Conservation (phyloP, 495 filamentous ascomycete genomes). For the Cenococcum geophilum region DNA sequence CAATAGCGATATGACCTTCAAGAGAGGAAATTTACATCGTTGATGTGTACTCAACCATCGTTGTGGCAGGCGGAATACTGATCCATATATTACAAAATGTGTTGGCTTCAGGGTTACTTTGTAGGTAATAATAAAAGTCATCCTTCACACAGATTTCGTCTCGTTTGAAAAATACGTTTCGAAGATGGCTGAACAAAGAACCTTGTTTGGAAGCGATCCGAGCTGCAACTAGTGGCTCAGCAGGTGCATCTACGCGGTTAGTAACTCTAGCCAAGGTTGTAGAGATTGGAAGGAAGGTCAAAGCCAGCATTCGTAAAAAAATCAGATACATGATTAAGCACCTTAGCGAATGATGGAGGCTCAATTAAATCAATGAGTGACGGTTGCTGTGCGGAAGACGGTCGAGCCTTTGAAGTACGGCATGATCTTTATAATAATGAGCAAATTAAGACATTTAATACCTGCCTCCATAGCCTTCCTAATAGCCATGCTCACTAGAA, state of each 20-base stretch:
- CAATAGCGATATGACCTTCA: neutral
- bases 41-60: conserved; percentile 24
- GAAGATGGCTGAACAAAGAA: neutral
- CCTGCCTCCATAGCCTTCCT: conserved; percentile 10
- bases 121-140: neutral
- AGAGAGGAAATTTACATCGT: conserved; percentile 20
- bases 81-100: conserved; percentile 19
- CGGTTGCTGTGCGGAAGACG: conserved; percentile 5
- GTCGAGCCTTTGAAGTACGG: conserved; percentile 6
- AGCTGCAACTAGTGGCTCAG: neutral
- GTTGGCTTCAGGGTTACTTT: neutral
- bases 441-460: conserved; percentile 5
- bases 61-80: conserved; percentile 17
- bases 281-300: conserved; percentile 20
- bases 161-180: conserved; percentile 8
- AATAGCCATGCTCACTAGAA: conserved; percentile 18
- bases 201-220: neutral
- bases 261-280: conserved; percentile 8
- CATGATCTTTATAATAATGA: conserved; percentile 22
- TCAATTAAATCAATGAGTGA: conserved; percentile 18
- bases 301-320: conserved; percentile 18
- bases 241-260: neutral
- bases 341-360: conserved; percentile 21
- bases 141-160: conserved; percentile 7
- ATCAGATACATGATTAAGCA: conserved; percentile 25